phyloP scores from a whole-genome alignment of 2,329 filamentous ascomycete genomes.

The Stagonosporopsis rhizophila region DNA sequence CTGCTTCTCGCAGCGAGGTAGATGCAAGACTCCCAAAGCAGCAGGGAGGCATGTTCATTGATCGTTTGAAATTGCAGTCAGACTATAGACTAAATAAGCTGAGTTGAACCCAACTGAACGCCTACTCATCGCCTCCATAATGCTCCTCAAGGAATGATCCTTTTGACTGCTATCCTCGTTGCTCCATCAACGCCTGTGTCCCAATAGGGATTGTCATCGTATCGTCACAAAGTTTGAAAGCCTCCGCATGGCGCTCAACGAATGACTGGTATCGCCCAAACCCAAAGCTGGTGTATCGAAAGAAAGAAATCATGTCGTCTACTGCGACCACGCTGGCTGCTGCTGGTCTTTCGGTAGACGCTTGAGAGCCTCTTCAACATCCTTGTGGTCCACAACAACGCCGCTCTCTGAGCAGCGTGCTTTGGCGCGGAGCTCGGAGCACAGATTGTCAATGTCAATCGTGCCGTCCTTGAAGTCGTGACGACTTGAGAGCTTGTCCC shows the following conservation, averaged over 20 bases:
- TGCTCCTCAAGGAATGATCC: slow-evolving; percentile 7
- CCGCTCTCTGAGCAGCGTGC: slow-evolving; percentile 92
- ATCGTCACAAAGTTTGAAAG: slow-evolving; percentile 15
- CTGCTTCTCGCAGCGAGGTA: too few relatives aligned
- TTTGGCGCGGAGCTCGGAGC: slow-evolving; percentile 91
- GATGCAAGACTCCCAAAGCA: neutral
- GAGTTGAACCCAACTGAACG: slow-evolving; percentile 1
- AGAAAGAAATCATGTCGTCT: slow-evolving; percentile 3
- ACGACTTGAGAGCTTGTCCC: slow-evolving; percentile 89
- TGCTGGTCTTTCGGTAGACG: slow-evolving; percentile 49
- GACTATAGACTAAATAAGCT: slow-evolving; percentile 10
- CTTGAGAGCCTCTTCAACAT: slow-evolving; percentile 73
- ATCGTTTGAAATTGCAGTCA: neutral
- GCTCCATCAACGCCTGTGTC: slow-evolving; percentile 18
- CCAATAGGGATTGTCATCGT: slow-evolving; percentile 15
- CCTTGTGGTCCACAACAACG: slow-evolving; percentile 85
- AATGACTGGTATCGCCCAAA: slow-evolving; percentile 20
- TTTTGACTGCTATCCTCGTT: slow-evolving; percentile 5
- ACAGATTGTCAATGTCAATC: slow-evolving; percentile 91
- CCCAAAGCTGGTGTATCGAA: slow-evolving; percentile 12
- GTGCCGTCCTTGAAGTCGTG: slow-evolving; percentile 88
- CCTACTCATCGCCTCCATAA: slow-evolving; percentile 1
- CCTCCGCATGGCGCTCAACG: slow-evolving; percentile 9
- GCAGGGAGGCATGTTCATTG: neutral
- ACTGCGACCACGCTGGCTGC: neutral